A percentile compares a stretch with the other conserved stretches of the same genome.
phyloP scores from a whole-genome alignment of 2,329 filamentous ascomycete species.

The Stemphylium vesicarium region DNA sequence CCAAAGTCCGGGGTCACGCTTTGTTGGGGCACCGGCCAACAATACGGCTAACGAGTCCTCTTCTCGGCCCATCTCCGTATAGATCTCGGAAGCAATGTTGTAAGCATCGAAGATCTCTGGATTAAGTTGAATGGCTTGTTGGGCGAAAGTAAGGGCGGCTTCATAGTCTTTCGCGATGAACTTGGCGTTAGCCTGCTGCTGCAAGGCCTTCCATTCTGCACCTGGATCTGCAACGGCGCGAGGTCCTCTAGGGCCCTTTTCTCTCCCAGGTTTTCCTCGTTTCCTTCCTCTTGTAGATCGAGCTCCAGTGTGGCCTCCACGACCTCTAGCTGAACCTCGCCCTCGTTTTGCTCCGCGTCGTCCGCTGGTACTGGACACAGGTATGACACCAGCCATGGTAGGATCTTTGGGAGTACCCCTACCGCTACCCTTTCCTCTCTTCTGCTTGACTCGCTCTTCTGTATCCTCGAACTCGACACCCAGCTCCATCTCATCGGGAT shows the following conservation, averaged over 20 bases:
- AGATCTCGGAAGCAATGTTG: constrained; percentile 65
- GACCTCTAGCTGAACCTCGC: constrained; percentile 32
- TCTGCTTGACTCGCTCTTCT: constrained; percentile 27
- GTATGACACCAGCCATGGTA: background rate
- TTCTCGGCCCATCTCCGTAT: constrained; percentile 61
- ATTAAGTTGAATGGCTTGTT: constrained; percentile 54
- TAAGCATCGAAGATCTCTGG: constrained; percentile 69
- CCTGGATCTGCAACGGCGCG: constrained; percentile 70
- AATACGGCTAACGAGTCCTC: constrained; percentile 63
- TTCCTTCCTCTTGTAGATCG: constrained; percentile 31
- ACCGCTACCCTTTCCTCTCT: constrained; percentile 17
- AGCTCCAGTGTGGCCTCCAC: constrained; percentile 28
- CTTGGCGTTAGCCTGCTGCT: constrained; percentile 70
- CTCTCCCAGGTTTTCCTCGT: constrained; percentile 32
- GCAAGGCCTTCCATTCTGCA: constrained; percentile 71
- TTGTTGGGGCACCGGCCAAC: constrained; percentile 64
- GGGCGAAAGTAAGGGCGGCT: constrained; percentile 46
- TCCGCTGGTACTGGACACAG: constrained; percentile 18
- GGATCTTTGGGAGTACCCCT: constrained; percentile 6
- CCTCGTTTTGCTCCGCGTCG: constrained; percentile 32
- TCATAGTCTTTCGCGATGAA: constrained; percentile 69
- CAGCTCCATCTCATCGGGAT: constrained; percentile 41
- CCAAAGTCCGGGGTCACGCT: constrained; percentile 64
- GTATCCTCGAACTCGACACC: constrained; percentile 38
- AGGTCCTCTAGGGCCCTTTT: constrained; percentile 49